A percentile compares a stretch with the other conserved stretches of the same genome.
These are phyloP conservation scores for Yamadazyma sp. DNA, from an alignment of 1,139 yeast genomes.

Conservation along the genomic window DNA sequence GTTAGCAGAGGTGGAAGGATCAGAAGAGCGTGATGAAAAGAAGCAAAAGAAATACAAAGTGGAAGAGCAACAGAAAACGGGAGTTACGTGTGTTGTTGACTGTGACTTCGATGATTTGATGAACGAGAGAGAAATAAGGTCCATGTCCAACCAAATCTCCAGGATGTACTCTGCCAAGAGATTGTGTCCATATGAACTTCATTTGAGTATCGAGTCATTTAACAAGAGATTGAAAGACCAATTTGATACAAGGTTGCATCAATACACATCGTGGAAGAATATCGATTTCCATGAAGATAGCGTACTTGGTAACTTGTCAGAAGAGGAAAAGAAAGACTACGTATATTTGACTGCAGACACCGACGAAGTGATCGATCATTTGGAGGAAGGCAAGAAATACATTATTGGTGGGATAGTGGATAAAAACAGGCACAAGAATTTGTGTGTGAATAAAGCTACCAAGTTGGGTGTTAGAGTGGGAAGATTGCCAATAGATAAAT, in stretches of 20 bases:
- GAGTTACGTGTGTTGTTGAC: slow-evolving; percentile 65
- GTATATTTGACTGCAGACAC: slow-evolving; percentile 89
- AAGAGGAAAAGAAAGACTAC: slow-evolving; percentile 35
- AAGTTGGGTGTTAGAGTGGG: slow-evolving; percentile 70
- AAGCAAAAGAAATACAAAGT: slow-evolving; percentile 35
- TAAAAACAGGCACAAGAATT: slow-evolving; percentile 82
- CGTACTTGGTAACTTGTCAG: slow-evolving; percentile 35
- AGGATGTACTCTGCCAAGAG: slow-evolving; percentile 80
- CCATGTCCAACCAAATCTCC: slow-evolving; percentile 78
- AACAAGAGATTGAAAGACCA: slow-evolving; percentile 64
- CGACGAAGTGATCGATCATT: slow-evolving; percentile 57
- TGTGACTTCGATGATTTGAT: slow-evolving; percentile 89
- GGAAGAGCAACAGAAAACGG: slow-evolving; percentile 43
- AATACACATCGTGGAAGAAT: slow-evolving; percentile 65
- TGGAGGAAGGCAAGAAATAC: slow-evolving; percentile 72
- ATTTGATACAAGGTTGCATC: slow-evolving; percentile 63
- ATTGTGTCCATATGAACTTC: slow-evolving; percentile 58
- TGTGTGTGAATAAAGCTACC: slow-evolving; percentile 83
- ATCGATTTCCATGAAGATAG: slow-evolving; percentile 53
- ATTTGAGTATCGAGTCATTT: slow-evolving; percentile 64
- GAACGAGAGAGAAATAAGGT: slow-evolving; percentile 76
- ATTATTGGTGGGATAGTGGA: slow-evolving; percentile 96
- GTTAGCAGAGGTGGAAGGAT: slow-evolving; percentile 11
- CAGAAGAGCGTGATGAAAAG: slow-evolving; percentile 13
- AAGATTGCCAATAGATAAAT: slow-evolving; percentile 85